Evolutionary conservation across 495 filamentous ascomycete species (phyloP), one percentile per base, ranked within the genome.

Genomic region (Acidiella bohemica): DNA sequence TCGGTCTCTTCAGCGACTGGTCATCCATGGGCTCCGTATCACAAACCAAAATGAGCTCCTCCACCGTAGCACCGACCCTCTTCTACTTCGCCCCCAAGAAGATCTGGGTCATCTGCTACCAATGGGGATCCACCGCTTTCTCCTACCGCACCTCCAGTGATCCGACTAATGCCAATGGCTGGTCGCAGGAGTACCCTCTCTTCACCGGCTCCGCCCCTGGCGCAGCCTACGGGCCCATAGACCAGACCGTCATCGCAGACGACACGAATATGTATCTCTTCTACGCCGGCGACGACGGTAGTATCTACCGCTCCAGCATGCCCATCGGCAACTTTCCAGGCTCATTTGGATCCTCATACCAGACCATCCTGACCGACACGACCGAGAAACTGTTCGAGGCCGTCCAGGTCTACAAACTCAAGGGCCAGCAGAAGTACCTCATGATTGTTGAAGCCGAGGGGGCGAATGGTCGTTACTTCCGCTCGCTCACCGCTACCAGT

Each of bases 401-500:
- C 1, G 72, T 76, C 0, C 63, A 78, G 42, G 73, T 79, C 17
- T 79, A 79, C 59, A 75, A 64, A 4, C 51, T 78, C 29, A 8
- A 54, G 10, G 70, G 67, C 24, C 65, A 71, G 44, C 64, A 54
- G 26, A 39, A 61, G 25, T 75, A 69, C 30, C 65, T 80, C 8
- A 76, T 80, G 72, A 67, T 78, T 25, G 68, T 78, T 43, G 75
- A 80, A 55, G 53, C 66, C 0, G 73, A 75, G 26, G 73, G 73
- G 4, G 13, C 62, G 0, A 50, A 63, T 18, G 73, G 73, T 0
- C 66, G 74, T 4, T 79, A 71, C 43, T 79, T 79, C 68, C 72
- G 74, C 24, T 76, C 73, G 0, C 77, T 68, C 57, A 76, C 72
- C 1, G 64, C 75, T 14, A 58, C 43, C 22, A 68, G 60, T 36